These are phyloP conservation scores for Rhodotorula sp. DNA, from an alignment of 1,284 basidiomycete genomes.

Conservation along the genomic window DNA sequence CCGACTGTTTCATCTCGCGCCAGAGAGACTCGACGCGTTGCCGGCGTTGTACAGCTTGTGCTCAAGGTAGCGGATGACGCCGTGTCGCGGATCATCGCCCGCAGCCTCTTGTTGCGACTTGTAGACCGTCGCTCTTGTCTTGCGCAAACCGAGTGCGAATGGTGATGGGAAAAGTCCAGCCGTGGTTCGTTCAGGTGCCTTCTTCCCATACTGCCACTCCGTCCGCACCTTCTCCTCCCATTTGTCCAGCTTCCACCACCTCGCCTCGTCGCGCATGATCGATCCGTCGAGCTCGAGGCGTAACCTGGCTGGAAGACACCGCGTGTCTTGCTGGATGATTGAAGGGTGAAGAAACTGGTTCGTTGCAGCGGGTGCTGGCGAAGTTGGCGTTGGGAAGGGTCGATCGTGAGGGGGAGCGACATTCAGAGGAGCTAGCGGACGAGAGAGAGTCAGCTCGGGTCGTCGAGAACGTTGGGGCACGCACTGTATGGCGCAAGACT, in stretches of 20 bases:
- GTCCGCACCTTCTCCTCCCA: constrained; percentile 7
- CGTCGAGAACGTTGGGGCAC: neutral
- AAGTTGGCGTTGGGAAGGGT: neutral
- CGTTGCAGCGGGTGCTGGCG: neutral
- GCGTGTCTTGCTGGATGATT: neutral
- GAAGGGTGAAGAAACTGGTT: neutral
- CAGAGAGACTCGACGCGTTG: too few relatives aligned
- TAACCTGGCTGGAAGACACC: neutral
- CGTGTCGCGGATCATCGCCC: too few relatives aligned
- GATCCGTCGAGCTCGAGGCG: neutral
- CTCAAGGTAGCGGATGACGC: too few relatives aligned
- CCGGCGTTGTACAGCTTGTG: too few relatives aligned
- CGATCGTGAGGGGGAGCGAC: neutral
- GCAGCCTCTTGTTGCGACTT: too few relatives aligned
- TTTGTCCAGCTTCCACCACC: neutral
- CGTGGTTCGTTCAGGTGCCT: neutral
- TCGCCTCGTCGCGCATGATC: neutral
- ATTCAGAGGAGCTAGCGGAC: neutral
- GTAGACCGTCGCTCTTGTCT: too few relatives aligned
- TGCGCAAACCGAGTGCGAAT: too few relatives aligned
- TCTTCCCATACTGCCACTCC: constrained; percentile 4
- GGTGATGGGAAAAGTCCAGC: too few relatives aligned
- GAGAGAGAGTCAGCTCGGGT: too few relatives aligned
- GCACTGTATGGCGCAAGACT: neutral
- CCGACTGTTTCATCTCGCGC: too few relatives aligned